A percentile compares a stretch with the other conserved stretches of the same genome.
Evolutionary conservation across 768 basidiomycete species (phyloP).

Genomic region (Mycena metata): DNA sequence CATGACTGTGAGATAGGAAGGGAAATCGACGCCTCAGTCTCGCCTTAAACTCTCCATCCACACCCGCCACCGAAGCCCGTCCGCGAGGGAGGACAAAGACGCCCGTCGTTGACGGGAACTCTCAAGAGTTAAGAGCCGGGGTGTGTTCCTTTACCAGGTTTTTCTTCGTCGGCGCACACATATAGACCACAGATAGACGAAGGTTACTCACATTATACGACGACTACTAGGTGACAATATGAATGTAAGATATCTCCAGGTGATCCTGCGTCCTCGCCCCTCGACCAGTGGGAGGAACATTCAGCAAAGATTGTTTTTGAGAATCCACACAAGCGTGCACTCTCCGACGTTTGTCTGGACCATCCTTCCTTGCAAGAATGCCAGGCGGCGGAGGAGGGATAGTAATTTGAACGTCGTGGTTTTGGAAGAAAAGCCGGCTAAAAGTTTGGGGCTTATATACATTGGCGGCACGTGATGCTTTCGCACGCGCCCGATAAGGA

Average conservation of each 20-base stretch:
- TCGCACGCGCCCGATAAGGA: not conserved
- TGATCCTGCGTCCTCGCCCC: conserved; percentile 93
- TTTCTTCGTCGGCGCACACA: conserved; percentile 74
- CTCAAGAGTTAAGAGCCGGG: conserved; percentile 62
- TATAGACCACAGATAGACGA: conserved; percentile 24
- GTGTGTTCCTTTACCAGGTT: conserved; percentile 92
- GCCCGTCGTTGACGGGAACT: conserved; percentile 53
- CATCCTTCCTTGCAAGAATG: conserved; percentile 68
- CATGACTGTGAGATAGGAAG: not conserved
- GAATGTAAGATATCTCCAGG: conserved; percentile 84
- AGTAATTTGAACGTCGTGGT: conserved; percentile 88
- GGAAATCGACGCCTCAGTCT: conserved; percentile 75
- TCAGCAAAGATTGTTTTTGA: conserved; percentile 97
- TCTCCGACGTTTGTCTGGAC: conserved; percentile 96
- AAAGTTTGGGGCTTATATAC: conserved; percentile 48
- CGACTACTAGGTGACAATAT: conserved; percentile 30
- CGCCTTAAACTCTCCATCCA: conserved; percentile 88
- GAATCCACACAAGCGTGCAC: conserved; percentile 57
- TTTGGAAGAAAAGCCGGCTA: conserved; percentile 41
- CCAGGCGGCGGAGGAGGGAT: conserved; percentile 65
- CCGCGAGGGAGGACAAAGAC: conserved; percentile 42
- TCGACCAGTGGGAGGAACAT: conserved; percentile 91
- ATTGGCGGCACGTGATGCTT: conserved; percentile 3
- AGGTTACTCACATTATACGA: conserved; percentile 48
- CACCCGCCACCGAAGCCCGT: conserved; percentile 65